A percentile compares a stretch with the other conserved stretches of the same genome.
phyloP scores from a whole-genome alignment of 1,139 yeast species.

The Suhomyces guaymorum region DNA sequence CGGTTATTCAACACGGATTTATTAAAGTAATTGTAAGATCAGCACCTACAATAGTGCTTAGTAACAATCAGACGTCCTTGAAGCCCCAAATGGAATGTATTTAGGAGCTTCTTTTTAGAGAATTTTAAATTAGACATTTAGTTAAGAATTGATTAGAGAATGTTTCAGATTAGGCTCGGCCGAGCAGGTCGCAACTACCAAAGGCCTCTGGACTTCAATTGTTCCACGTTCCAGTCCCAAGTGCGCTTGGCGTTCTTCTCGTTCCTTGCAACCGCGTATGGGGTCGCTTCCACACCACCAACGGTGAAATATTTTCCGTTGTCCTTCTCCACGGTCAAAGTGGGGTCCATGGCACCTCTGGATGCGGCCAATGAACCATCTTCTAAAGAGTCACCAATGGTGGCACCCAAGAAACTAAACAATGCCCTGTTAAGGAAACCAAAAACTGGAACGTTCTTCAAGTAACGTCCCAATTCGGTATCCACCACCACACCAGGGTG shows the following conservation, averaged over 20 bases:
- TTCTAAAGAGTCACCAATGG: slow-evolving; percentile 34
- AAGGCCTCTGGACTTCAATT: slow-evolving; percentile 18
- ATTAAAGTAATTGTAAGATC: too few species aligned
- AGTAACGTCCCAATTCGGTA: slow-evolving; percentile 37
- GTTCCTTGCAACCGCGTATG: slow-evolving; percentile 29
- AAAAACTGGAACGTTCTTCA: slow-evolving; percentile 30
- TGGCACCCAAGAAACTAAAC: slow-evolving; percentile 17
- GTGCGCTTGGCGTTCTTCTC: slow-evolving; percentile 25
- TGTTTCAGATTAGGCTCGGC: too few species aligned
- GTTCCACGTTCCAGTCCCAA: slow-evolving; percentile 33
- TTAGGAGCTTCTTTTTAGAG: too few species aligned
- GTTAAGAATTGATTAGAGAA: too few species aligned
- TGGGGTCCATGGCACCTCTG: slow-evolving; percentile 36
- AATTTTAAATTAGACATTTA: too few species aligned
- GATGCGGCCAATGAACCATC: slow-evolving; percentile 39
- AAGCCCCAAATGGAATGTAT: too few species aligned
- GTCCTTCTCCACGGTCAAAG: slow-evolving; percentile 25
- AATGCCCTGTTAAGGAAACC: slow-evolving; percentile 23
- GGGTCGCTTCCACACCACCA: slow-evolving; percentile 33
- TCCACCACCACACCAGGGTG: slow-evolving; percentile 44
- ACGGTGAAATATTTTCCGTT: slow-evolving; percentile 37
- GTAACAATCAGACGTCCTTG: too few species aligned
- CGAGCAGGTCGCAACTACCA: too few species aligned
- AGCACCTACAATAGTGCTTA: too few species aligned
- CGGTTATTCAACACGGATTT: too few species aligned